A percentile compares a stretch with the other conserved stretches of the same genome.
Evolutionary conservation across 306 rosid genomes (phyloP).

Genomic region (Vigna angularis): DNA sequence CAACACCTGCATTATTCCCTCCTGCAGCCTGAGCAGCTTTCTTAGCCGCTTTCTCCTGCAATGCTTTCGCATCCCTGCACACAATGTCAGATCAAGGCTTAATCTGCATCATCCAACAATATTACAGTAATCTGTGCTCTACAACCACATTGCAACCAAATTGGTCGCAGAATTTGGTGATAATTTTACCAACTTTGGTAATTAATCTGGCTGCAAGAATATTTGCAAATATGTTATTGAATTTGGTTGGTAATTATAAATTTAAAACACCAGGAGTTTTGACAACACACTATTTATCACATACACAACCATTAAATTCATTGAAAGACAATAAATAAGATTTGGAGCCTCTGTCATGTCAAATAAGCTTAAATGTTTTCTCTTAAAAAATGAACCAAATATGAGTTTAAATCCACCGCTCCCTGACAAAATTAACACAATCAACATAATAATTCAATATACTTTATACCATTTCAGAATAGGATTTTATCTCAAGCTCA

Average conservation of each 20-base stretch:
- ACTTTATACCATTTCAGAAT: too few relatives aligned
- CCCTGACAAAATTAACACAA: too few relatives aligned
- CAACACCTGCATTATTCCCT: constrained; percentile 58
- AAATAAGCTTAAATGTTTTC: too few relatives aligned
- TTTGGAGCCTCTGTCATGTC: too few relatives aligned
- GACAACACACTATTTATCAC: neutral
- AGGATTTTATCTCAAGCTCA: too few relatives aligned
- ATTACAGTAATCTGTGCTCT: neutral
- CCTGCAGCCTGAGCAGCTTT: constrained; percentile 59
- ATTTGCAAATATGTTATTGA: neutral
- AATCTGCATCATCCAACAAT: neutral
- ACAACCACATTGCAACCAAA: neutral
- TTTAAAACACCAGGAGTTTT: too few relatives aligned
- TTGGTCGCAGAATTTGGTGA: neutral
- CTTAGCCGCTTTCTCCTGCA: constrained; percentile 67
- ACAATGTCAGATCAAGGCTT: neutral
- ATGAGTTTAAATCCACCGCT: too few relatives aligned
- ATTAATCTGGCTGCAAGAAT: neutral
- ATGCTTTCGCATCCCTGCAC: constrained; percentile 71
- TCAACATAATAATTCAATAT: too few relatives aligned
- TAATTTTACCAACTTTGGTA: neutral
- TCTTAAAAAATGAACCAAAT: too few relatives aligned
- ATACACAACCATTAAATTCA: too few relatives aligned
- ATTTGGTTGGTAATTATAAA: too few relatives aligned
- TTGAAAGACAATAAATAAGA: too few relatives aligned